phyloP scores from a whole-genome alignment of 805 yeast species.

The Wickerhamiella kazuoi region DNA sequence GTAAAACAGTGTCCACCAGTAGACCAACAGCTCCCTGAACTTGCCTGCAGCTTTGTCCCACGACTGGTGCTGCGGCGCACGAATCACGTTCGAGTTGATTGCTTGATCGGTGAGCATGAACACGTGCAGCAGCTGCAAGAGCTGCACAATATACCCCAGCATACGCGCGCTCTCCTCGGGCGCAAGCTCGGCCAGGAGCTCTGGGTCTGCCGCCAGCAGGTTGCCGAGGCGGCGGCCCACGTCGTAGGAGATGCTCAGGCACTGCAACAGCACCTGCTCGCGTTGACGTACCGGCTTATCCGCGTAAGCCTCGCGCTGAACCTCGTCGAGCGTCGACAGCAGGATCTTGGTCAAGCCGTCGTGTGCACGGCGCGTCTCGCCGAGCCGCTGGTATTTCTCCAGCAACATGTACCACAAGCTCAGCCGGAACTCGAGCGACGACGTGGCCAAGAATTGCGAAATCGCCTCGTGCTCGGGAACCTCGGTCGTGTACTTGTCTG shows the following conservation, averaged over 20 bases:
- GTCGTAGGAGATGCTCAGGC: slow-evolving; percentile 37
- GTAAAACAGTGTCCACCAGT: slow-evolving; percentile 23
- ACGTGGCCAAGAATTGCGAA: slow-evolving; percentile 37
- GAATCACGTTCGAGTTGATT: slow-evolving; percentile 16
- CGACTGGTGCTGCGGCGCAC: slow-evolving; percentile 17
- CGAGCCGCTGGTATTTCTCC: slow-evolving; percentile 30
- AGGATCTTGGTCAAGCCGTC: slow-evolving; percentile 29
- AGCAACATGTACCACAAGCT: slow-evolving; percentile 62
- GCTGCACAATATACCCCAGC: slow-evolving; percentile 11
- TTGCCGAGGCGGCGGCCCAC: slow-evolving; percentile 23
- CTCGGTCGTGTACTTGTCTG: slow-evolving; percentile 10
- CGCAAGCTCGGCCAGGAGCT: slow-evolving; percentile 6
- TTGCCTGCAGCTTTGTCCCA: slow-evolving; percentile 18
- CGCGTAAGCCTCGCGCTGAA: slow-evolving; percentile 17
- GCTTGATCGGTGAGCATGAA: slow-evolving; percentile 23
- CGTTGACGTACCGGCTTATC: slow-evolving; percentile 22
- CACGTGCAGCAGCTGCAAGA: slow-evolving; percentile 21
- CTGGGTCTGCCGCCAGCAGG: slow-evolving; percentile 11
- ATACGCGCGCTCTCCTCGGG: slow-evolving; percentile 3
- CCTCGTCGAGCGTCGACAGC: slow-evolving; percentile 26
- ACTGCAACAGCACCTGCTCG: slow-evolving; percentile 27
- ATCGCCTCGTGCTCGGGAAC: slow-evolving; percentile 33
- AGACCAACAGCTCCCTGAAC: slow-evolving; percentile 18
- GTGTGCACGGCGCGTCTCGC: slow-evolving; percentile 32
- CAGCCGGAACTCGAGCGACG: slow-evolving; percentile 49